Evolutionary conservation across 208 protist species (phyloP), one percentile per base, ranked within the genome.

Genomic region (Leishmania amazonensis): DNA sequence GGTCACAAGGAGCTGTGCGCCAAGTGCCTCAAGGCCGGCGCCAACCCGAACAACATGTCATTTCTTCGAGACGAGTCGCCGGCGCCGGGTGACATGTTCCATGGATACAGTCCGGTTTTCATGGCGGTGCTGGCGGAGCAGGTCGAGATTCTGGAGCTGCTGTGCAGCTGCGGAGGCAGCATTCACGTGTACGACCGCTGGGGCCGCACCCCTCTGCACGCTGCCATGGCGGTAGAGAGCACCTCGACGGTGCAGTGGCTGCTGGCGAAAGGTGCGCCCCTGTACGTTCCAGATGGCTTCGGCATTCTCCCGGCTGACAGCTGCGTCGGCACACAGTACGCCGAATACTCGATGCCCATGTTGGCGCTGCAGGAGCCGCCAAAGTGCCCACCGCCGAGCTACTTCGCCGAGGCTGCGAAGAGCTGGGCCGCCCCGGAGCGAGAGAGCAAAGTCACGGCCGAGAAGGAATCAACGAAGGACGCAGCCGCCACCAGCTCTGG

Each of bases 71-170:
- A 96, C 58, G 87, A 88, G 60, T 85, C 85, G 49, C 90, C 88
- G 51, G 65, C 83, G 11, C 79, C 84, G n/a, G 86, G 83, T n/a
- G 90, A 96, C 76, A 96, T 97, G 93, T 91, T 88, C 79, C 94
- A 97, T 81, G 94, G 94, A 70, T 97, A 96, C 86, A 96, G 91
- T 73, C 94, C 94, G 53, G 89, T 96, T 78, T 97, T 96, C 79
- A 91, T 96, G 81, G 91, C 94, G 13, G 87, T 94, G 72, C 87
- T 97, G 65, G 87, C 85, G 19, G 93, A 95, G 76, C 91, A 94
- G 72, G 71, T 96, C 7, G 91, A 91, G 53, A 86, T 96, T 24
- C 88, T 96, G 80, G 86, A 91, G 45, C 77, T 95, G 51, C 83
- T 97, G 62, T 85, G 86, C 75, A 72, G 80, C 40, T 88, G 87